Evolutionary conservation across 2,329 filamentous ascomycete genomes (phyloP), one percentile per base, ranked within the genome.

Genomic region (Cordyceps cateniannulata): DNA sequence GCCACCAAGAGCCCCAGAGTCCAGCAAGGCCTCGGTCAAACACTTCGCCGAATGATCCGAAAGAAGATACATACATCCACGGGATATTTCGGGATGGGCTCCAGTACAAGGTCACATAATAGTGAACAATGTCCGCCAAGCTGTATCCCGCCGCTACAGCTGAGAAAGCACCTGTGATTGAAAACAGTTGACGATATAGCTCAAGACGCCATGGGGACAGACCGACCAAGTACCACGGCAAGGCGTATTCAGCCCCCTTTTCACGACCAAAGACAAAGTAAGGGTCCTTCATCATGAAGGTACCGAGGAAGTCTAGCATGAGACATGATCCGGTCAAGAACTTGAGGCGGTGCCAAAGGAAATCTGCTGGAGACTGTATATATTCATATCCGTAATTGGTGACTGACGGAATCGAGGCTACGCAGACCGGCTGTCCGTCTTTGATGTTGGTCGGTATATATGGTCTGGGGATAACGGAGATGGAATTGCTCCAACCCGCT

Each of bases 1-100:
- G 93, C 93, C 93, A 97, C 81, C 86, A 93, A 24, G 79, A 80
- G 49, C 89, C 87, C 93, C 93, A 98, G 74, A 88, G 89, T 1
- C 92, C 93, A 1, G 83, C 81, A 2, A 97, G 77, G 0, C 93
- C 93, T 62, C 84, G 79, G 63, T 91, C 84, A 12, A 87, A 73
- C 2, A 93, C 78, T 27, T 78, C 73, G 0, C 67, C 67, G 60
- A 81, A 75, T 22, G 77, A 77, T 14, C 89, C 87, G 62, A 86
- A 80, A 5, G 82, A 76, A 32, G 82, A 73, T 1, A 84, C 77
- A 63, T 80, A 77, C 53, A 79, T 76, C 82, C 81, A 85, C 2
- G 83, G 73, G 51, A 81, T 75, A 8, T 70, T 72, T 48, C 77
- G 76, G 48, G 75, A 71, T 8, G 84, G 83, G 27, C 88, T 80